A percentile compares a stretch with the other conserved stretches of the same genome.
These are phyloP conservation scores for Amanita rimosa DNA, from an alignment of 768 basidiomycete genomes.

Conservation along the genomic window DNA sequence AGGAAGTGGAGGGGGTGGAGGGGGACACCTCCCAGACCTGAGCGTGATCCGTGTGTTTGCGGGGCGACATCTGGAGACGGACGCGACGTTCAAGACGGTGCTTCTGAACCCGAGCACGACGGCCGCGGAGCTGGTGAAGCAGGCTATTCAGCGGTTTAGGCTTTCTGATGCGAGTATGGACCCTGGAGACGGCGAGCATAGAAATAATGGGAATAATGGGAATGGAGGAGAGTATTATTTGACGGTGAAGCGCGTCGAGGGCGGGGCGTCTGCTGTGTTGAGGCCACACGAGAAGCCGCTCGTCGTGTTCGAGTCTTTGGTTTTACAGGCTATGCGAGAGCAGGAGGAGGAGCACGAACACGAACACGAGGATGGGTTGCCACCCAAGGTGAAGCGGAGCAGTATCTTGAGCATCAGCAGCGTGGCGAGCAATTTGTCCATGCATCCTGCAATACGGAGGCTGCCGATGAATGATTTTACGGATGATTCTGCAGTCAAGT, in stretches of 20 bases:
- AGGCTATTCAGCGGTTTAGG: slow-evolving; percentile 92
- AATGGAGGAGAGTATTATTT: slow-evolving; percentile 67
- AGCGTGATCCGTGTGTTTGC: slow-evolving; percentile 96
- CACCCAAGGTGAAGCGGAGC: slow-evolving; percentile 82
- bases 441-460: slow-evolving; percentile 92
- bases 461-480: slow-evolving; percentile 96
- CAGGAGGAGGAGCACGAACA: slow-evolving; percentile 32
- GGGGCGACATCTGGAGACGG: slow-evolving; percentile 80
- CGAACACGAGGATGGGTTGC: neutral
- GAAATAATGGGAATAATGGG: slow-evolving; percentile 14
- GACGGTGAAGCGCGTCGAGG: slow-evolving; percentile 89
- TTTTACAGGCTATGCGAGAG: slow-evolving; percentile 44
- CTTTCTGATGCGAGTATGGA: slow-evolving; percentile 32
- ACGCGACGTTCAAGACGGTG: slow-evolving; percentile 98
- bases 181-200: neutral
- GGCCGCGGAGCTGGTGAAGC: slow-evolving; percentile 73
- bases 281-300: slow-evolving; percentile 71
- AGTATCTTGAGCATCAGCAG: slow-evolving; percentile 92
- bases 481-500: slow-evolving; percentile 94
- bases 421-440: slow-evolving; percentile 82
- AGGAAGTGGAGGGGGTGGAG: slow-evolving; percentile 18
- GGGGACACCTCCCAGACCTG: slow-evolving; percentile 64
- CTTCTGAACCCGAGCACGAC: slow-evolving; percentile 82
- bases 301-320: slow-evolving; percentile 79
- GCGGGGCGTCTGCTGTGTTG: slow-evolving; percentile 69